These are phyloP conservation scores for Aegilops umbellulata DNA, from an alignment of 176 grass and related monocot genomes.

Conservation along the genomic window DNA sequence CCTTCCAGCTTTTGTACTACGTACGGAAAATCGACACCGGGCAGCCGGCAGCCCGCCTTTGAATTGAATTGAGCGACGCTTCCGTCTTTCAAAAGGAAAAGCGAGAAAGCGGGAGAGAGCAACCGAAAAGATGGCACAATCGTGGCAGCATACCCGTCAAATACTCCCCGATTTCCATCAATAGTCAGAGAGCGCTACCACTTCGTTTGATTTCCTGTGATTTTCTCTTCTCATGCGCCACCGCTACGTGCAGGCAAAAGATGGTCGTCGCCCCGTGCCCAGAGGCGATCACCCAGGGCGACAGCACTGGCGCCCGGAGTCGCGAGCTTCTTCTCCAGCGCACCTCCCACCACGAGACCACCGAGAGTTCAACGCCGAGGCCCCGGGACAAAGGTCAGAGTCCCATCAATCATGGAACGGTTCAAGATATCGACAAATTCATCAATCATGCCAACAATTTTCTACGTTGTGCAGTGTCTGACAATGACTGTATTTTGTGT, in stretches of 20 bases:
- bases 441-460: background rate
- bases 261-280: background rate
- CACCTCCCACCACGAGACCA: background rate
- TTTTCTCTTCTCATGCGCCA: background rate
- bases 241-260: background rate
- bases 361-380: background rate
- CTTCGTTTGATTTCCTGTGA: background rate
- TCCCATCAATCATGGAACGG: background rate
- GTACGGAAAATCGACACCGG: background rate
- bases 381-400: conserved; percentile 19
- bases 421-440: background rate
- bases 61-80: conserved; percentile 21
- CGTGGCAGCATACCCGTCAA: background rate
- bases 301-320: background rate
- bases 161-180: background rate
- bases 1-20: background rate
- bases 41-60: background rate
- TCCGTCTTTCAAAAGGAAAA: background rate
- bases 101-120: background rate
- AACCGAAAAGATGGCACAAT: background rate
- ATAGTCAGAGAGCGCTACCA: conserved; percentile 6
- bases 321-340: background rate
- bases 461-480: background rate
- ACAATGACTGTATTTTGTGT: background rate
- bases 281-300: background rate